Base-by-base conservation (phyloP, 169 alveolate species). In the Eimeria necatrix region DNA sequence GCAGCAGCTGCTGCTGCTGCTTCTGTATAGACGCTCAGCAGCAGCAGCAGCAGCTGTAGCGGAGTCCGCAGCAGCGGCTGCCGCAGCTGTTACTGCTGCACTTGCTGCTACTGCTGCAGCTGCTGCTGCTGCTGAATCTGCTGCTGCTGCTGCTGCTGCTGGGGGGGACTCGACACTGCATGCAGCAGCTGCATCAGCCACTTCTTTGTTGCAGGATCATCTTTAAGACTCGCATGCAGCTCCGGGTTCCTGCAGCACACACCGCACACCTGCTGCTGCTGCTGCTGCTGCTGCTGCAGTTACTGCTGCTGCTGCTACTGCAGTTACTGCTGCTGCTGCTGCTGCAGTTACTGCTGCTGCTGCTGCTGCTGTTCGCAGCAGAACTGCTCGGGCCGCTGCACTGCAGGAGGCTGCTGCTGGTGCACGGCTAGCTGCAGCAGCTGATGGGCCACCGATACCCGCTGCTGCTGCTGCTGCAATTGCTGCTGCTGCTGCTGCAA, bases 181-280 rank as follows among this genome's bases (percentile, higher is more conserved):
- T 86, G 93, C 68, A 88, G 86, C 26, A 88, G 94, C 86, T 88
- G 94, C 68, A 71, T 18, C 24, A 88, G 86, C 94, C 94, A 88
- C 73, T 88, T 88, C 74, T 88, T 88, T 20, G 94, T 88, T 48
- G 74, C 68, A 0, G 94, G 85, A 49, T 88, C 94, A 4, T 88
- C 94, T n/a, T 71, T 64, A 22, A 88, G 56, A 32, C 71, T 76
- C 10, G 94, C 94, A 32, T 88, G 85, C 48, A 88, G 70, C 56
- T 74, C 74, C 22, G 93, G 80, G 61, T 64, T 70, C 71, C 93
- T 86, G 93, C 49, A 22, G 8, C 70, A 49, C n/a, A 46, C 8
- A 26, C 89, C 22, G 32, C 8, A 5, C 18, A 8, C 18, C 60
- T n/a, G 32, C 3, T 4, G 32, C 83, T 5, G 46, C 87, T 7